Conservation (phyloP, 1,284 basidiomycete genomes). For the Ceratobasidium sp. region DNA sequence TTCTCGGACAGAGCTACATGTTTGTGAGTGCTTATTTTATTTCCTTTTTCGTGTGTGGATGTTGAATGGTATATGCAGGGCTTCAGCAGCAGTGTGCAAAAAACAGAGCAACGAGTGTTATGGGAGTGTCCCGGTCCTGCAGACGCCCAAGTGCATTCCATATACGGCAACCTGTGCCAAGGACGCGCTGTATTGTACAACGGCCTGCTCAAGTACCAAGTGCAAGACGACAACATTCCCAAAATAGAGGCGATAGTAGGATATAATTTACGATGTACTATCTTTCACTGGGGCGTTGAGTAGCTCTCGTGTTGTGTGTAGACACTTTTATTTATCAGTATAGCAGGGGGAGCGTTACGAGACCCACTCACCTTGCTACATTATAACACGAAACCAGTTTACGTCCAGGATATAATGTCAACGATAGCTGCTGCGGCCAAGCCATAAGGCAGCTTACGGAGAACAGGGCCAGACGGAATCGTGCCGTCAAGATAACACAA, state of each 20-base stretch:
- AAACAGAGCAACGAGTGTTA: slow-evolving; percentile 45
- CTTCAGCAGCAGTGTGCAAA: slow-evolving; percentile 45
- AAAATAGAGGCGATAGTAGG: background rate
- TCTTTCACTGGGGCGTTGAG: no score
- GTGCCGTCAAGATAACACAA: slow-evolving; percentile 6
- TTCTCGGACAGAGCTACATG: slow-evolving; percentile 45
- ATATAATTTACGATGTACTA: background rate
- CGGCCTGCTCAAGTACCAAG: slow-evolving; percentile 26
- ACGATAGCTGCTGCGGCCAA: slow-evolving; percentile 6
- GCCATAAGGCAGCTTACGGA: background rate
- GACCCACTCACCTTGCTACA: background rate
- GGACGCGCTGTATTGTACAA: slow-evolving; percentile 25
- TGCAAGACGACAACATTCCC: slow-evolving; percentile 30
- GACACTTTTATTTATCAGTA: background rate
- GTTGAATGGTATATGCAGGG: slow-evolving; percentile 19
- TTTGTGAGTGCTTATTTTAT: slow-evolving; percentile 40
- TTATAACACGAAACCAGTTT: background rate
- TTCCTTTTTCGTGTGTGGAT: background rate
- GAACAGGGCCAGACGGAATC: background rate
- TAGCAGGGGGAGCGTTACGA: background rate
- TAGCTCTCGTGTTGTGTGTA: no score
- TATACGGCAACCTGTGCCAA: slow-evolving; percentile 45
- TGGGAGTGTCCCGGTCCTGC: slow-evolving; percentile 31
- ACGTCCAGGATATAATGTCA: background rate
- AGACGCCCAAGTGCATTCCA: slow-evolving; percentile 42